Evolutionary conservation across 768 basidiomycete species (phyloP).

Genomic region (Clitopilus passeckerianus): DNA sequence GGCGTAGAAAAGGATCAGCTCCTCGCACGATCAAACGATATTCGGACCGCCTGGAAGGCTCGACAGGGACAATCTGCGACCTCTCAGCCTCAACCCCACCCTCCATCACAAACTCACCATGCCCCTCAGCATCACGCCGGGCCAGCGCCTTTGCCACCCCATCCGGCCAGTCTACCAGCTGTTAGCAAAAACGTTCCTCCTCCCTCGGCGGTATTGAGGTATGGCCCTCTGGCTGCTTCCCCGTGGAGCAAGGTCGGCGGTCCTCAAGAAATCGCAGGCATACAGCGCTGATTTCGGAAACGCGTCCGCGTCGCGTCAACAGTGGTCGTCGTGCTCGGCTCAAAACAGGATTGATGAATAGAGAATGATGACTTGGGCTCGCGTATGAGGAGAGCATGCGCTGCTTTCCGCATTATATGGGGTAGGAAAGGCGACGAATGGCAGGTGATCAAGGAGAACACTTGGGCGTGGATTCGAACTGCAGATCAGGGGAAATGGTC

Average conservation of each 20-base stretch:
- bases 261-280: slow-evolving; percentile 53
- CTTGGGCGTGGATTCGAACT: not conserved
- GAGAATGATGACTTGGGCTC: not conserved
- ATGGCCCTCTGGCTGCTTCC: slow-evolving; percentile 61
- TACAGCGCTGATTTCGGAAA: slow-evolving; percentile 50
- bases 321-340: not conserved
- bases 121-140: slow-evolving; percentile 6
- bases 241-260: slow-evolving; percentile 75
- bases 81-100: slow-evolving; percentile 17
- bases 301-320: slow-evolving; percentile 1
- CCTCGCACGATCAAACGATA: slow-evolving; percentile 53
- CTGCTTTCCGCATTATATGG: not conserved
- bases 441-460: not conserved
- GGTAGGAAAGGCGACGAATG: not conserved
- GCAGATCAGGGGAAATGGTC: not conserved
- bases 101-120: slow-evolving; percentile 17
- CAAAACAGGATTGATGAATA: not conserved
- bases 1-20: slow-evolving; percentile 91
- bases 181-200: slow-evolving; percentile 14
- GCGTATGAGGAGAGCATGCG: not conserved
- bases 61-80: slow-evolving; percentile 40
- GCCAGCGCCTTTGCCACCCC: slow-evolving; percentile 15
- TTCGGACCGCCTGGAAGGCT: slow-evolving; percentile 74
- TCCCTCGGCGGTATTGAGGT: slow-evolving; percentile 38
- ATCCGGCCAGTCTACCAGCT: slow-evolving; percentile 14